Evolutionary conservation across 345 rosid genomes (phyloP).

Genomic region (Lepidium didymum): DNA sequence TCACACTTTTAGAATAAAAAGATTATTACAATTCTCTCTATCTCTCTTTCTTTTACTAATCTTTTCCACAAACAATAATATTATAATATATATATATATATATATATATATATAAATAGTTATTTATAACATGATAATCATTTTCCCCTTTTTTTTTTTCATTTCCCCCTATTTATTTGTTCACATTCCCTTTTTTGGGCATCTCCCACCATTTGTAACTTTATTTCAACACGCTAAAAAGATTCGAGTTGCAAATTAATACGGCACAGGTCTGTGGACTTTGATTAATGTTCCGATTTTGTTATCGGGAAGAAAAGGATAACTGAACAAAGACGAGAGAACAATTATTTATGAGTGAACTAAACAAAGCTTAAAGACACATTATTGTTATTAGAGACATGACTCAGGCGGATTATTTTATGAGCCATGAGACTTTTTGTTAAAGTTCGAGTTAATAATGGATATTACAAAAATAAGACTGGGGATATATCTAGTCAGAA

Average conservation of each 20-base stretch:
- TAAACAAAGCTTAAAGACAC: background rate
- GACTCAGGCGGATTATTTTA: background rate
- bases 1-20: too few relatives aligned
- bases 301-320: background rate
- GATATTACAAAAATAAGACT: background rate
- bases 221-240: background rate
- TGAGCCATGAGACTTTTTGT: conserved; percentile 1
- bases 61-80: too few relatives aligned
- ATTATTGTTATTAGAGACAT: background rate
- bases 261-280: background rate
- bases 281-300: background rate
- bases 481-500: conserved; percentile 36
- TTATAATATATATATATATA: too few relatives aligned
- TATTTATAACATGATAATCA: too few relatives aligned
- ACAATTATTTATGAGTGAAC: background rate
- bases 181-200: background rate
- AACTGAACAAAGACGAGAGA: background rate
- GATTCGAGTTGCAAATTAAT: background rate
- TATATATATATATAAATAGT: too few relatives aligned
- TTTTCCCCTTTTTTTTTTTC: too few relatives aligned
- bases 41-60: too few relatives aligned
- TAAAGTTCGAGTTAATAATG: background rate
- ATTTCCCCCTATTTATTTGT: background rate
- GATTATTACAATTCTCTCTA: too few relatives aligned
- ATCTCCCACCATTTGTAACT: background rate